phyloP scores from a whole-genome alignment of 495 filamentous ascomycete genomes.

The Aspergillus bridgeri region DNA sequence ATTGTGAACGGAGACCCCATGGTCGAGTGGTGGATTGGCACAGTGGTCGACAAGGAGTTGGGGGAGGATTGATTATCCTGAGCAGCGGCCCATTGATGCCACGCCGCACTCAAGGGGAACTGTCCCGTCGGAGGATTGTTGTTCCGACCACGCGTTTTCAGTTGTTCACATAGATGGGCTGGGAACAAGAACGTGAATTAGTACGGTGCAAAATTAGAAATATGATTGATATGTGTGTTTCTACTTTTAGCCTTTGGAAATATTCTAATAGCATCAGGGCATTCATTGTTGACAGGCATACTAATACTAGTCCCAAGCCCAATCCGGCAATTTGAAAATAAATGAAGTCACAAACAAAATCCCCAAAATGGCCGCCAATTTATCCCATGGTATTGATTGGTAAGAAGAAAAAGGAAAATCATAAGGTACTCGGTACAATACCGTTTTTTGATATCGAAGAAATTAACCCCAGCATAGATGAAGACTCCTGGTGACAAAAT shows the following conservation, averaged over 20 bases:
- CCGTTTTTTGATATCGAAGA: background rate
- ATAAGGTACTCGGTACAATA: background rate
- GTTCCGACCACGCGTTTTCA: slow-evolving; percentile 13
- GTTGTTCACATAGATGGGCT: background rate
- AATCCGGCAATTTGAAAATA: background rate
- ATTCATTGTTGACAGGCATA: background rate
- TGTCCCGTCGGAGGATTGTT: slow-evolving; percentile 5
- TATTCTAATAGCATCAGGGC: background rate
- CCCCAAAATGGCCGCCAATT: background rate
- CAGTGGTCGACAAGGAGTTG: slow-evolving; percentile 25
- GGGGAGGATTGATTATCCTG: slow-evolving; percentile 17
- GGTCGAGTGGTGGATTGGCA: slow-evolving; percentile 20
- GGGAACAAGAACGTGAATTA: background rate
- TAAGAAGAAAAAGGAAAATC: background rate
- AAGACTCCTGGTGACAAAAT: background rate
- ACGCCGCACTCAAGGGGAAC: slow-evolving; percentile 22
- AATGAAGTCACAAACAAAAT: background rate
- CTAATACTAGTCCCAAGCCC: background rate
- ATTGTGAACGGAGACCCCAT: slow-evolving; percentile 35
- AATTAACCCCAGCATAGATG: background rate
- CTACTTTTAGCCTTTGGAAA: background rate
- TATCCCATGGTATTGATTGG: background rate
- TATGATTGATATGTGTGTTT: background rate
- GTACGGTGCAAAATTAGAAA: too few relatives aligned
- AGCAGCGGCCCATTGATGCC: slow-evolving; percentile 22